Percentiles rank a stretch among this genome's conserved stretches.
Evolutionary conservation across 306 rosid genomes (phyloP).

Genomic region (Mucuna pruriens): DNA sequence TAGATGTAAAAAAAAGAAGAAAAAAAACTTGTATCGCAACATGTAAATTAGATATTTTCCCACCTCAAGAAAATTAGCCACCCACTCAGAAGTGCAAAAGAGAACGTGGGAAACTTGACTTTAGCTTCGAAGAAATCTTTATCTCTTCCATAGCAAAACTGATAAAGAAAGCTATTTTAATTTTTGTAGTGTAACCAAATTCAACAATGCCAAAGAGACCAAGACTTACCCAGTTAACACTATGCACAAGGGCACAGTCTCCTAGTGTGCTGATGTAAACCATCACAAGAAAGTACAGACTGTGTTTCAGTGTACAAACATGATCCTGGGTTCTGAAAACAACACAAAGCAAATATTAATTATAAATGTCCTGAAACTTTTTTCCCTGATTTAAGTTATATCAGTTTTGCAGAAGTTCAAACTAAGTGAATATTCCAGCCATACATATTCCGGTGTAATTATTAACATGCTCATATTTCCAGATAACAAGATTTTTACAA

Average conservation of each 20-base stretch:
- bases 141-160: slow-evolving; percentile 16
- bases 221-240: slow-evolving; percentile 51
- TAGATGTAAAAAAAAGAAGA: neutral
- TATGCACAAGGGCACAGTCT: slow-evolving; percentile 98
- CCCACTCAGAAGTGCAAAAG: neutral
- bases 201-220: slow-evolving; percentile 17
- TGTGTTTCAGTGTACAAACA: slow-evolving; percentile 73
- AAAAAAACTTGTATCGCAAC: neutral
- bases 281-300: slow-evolving; percentile 83
- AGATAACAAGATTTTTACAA: neutral
- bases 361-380: slow-evolving; percentile 10
- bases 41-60: slow-evolving; percentile 9
- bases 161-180: slow-evolving; percentile 13
- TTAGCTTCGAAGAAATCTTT: neutral
- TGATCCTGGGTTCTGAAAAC: slow-evolving; percentile 84
- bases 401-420: slow-evolving; percentile 14
- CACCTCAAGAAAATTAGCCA: slow-evolving; percentile 16
- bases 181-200: slow-evolving; percentile 11
- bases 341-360: slow-evolving; percentile 11
- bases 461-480: neutral
- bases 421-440: slow-evolving; percentile 17
- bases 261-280: slow-evolving; percentile 80
- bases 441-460: neutral
- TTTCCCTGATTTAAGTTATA: slow-evolving; percentile 4
- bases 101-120: neutral